Percentiles rank a stretch among this genome's conserved stretches.
These are phyloP conservation scores for Lasiosphaeria ovina DNA, from an alignment of 495 filamentous ascomycete genomes.

Conservation along the genomic window DNA sequence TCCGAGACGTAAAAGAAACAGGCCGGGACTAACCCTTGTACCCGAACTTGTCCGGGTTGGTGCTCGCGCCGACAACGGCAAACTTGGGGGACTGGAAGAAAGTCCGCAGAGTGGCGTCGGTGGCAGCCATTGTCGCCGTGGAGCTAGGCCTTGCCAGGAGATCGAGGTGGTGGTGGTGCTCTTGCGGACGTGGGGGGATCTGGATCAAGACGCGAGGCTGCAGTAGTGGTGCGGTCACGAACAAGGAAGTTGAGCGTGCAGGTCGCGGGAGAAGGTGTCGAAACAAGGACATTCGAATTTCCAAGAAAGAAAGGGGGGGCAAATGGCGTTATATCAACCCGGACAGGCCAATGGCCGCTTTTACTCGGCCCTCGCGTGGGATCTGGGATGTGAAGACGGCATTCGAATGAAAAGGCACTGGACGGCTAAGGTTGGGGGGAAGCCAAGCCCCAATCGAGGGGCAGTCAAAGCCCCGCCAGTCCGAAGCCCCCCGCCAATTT, in stretches of 20 bases:
- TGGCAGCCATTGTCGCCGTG: slow-evolving; percentile 37
- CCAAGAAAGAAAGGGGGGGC: neutral
- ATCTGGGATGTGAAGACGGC: too few relatives aligned
- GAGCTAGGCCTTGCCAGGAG: slow-evolving; percentile 12
- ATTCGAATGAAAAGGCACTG: too few relatives aligned
- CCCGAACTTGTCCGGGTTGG: slow-evolving; percentile 82
- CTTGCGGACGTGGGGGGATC: neutral
- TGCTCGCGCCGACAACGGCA: slow-evolving; percentile 88
- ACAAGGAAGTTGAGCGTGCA: neutral
- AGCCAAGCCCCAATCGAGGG: too few relatives aligned
- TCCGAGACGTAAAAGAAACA: neutral
- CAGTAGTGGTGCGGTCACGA: neutral
- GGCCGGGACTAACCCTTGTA: slow-evolving; percentile 66
- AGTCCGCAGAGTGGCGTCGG: slow-evolving; percentile 61
- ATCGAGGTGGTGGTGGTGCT: neutral
- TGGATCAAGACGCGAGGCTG: neutral
- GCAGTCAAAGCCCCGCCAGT: neutral
- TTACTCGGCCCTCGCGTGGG: too few relatives aligned
- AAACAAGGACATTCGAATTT: neutral
- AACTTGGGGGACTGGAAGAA: slow-evolving; percentile 85
- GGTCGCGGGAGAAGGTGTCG: neutral
- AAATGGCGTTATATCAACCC: too few relatives aligned
- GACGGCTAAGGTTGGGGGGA: too few relatives aligned
- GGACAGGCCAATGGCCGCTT: too few relatives aligned
- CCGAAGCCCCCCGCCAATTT: neutral